Base-by-base conservation (phyloP, 2,329 filamentous ascomycete genomes). In the Fusarium nurragi region DNA sequence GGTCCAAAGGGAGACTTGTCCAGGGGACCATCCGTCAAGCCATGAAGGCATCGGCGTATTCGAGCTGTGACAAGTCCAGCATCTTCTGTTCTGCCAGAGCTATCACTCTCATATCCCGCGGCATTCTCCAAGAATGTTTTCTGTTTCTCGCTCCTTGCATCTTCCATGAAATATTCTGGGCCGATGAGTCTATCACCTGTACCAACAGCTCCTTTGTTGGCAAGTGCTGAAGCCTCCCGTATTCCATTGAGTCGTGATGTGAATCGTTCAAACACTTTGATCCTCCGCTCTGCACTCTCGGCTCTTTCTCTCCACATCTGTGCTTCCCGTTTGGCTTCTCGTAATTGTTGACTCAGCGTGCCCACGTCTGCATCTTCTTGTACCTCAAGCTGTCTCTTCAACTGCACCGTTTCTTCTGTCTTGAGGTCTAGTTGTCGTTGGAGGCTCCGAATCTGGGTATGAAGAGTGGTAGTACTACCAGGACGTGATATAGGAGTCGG, bases 261-360 rank as follows among this genome's bases (percentile, higher is more conserved):
- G 57, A 83, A 80, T 37, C 75, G 73, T 69, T 85, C 79, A 57
- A 84, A 80, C 22, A 81, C 78, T 5, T 78, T 77, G 18, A 88
- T 71, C 45, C 82, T 78, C 59, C 76, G 79, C 75, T 90, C 86
- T 0, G 86, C 86, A 5, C 79, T 77, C 67, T 86, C 80, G 0
- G 87, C 87, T 28, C 85, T 77, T 28, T 78, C 79, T 62, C 78
- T 83, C 87, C 87, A 90, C 60, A 76, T 78, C 1, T 65, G 65
- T 6, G 70, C 59, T 22, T 77, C 75, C 13, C 69, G 67, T 28
- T 69, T 74, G 2, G 76, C 74, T 30, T 74, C 74, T 19, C 80
- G 74, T 40, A 88, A 68, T 64, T 84, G 78, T 63, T 85, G 81
- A 50, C 79, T 80, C 50, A 87, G 67, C 6, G 77, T 78, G 2